Conservation (phyloP, 768 basidiomycete species). For the Rhodotorula kratochvilovae region DNA sequence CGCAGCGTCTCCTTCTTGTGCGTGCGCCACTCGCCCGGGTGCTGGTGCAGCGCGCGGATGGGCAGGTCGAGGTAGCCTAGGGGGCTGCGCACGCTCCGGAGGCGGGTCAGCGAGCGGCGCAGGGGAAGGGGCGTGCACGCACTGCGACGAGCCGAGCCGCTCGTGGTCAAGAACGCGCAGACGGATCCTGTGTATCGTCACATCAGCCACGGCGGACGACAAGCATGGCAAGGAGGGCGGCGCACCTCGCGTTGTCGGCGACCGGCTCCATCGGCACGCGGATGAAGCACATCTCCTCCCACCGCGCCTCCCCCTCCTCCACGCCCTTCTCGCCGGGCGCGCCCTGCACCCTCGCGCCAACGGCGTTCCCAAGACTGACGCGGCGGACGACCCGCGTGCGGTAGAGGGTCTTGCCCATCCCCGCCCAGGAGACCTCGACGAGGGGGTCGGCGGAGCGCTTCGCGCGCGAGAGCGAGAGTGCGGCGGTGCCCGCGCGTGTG, state of each 20-base stretch:
- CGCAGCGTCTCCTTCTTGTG: not conserved
- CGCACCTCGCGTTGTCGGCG: slow-evolving; percentile 15
- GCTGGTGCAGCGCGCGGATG: not conserved
- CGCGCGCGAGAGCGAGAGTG: not conserved
- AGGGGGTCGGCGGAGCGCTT: slow-evolving; percentile 26
- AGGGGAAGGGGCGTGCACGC: not conserved
- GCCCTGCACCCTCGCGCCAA: not conserved
- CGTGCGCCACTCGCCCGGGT: not conserved
- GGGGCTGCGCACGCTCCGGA: not conserved
- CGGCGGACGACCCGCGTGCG: not conserved
- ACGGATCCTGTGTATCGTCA: not conserved
- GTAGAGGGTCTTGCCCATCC: slow-evolving; percentile 22
- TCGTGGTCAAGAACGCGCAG: slow-evolving; percentile 26
- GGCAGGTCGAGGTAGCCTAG: slow-evolving; percentile 16
- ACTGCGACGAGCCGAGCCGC: slow-evolving; percentile 19
- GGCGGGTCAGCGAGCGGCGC: not conserved
- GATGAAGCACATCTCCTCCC: slow-evolving; percentile 34
- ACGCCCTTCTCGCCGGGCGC: not conserved
- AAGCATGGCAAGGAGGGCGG: not conserved
- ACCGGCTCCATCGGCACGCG: slow-evolving; percentile 22
- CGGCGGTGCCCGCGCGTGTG: not conserved
- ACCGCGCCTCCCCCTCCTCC: slow-evolving; percentile 12
- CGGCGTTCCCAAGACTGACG: not conserved
- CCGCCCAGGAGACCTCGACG: slow-evolving; percentile 21
- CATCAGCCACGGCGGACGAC: too few species aligned